Conservation (phyloP, 2,329 filamentous ascomycete genomes). For the Fusarium subtropicale region DNA sequence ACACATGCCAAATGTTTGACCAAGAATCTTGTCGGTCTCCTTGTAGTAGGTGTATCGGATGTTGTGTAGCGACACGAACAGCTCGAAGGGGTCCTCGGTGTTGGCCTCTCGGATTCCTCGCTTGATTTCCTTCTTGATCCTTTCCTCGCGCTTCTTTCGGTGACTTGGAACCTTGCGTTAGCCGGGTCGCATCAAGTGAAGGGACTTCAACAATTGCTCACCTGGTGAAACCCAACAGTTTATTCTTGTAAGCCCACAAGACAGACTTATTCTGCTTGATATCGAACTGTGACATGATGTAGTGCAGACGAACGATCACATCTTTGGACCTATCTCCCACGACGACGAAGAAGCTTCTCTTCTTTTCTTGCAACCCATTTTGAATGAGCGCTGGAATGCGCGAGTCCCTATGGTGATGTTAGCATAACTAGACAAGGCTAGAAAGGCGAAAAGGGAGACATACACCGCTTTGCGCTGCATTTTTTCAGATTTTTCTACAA, state of each 20-base stretch:
- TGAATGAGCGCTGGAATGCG: conserved; percentile 90
- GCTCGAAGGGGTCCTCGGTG: conserved; percentile 93
- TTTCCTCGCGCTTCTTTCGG: conserved; percentile 96
- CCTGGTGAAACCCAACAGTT: conserved; percentile 91
- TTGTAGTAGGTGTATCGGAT: conserved; percentile 99
- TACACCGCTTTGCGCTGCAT: conserved; percentile 72
- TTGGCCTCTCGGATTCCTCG: conserved; percentile 93
- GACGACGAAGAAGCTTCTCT: conserved; percentile 96
- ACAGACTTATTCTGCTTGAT: conserved; percentile 93
- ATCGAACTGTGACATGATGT: conserved; percentile 90
- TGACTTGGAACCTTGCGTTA: conserved; percentile 66
- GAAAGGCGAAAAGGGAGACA: conserved; percentile 33
- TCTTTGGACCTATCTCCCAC: conserved; percentile 94
- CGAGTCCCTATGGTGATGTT: conserved; percentile 71
- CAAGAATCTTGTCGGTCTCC: conserved; percentile 98
- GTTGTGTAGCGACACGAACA: conserved; percentile 95
- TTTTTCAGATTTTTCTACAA: conserved; percentile 48
- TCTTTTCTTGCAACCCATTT: conserved; percentile 95
- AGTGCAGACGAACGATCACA: conserved; percentile 92
- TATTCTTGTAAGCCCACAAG: conserved; percentile 98
- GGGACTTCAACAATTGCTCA: conserved; percentile 46
- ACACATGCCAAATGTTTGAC: conserved; percentile 98
- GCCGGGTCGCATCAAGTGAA: conserved; percentile 20
- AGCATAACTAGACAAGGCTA: neutral
- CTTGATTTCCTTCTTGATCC: conserved; percentile 99